A percentile compares a stretch with the other conserved stretches of the same genome.
These are phyloP conservation scores for Backusella parvicylindrica DNA, from an alignment of 192 early-diverging fungal species.

Conservation along the genomic window DNA sequence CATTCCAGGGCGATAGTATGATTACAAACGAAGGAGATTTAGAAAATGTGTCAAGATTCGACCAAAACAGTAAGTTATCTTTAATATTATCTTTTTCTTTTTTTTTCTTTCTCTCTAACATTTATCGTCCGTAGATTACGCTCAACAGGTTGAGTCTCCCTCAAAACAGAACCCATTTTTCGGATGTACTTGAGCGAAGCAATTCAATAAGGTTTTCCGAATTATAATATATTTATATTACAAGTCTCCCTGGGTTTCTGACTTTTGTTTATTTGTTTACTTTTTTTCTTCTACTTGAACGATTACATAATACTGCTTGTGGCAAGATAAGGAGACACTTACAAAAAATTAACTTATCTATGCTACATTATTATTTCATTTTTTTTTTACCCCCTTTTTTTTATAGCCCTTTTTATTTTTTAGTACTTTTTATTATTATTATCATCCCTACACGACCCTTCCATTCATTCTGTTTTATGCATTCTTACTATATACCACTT, in stretches of 20 bases:
- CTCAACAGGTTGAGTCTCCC: not conserved
- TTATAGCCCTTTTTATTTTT: not conserved
- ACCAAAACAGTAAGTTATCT: not conserved
- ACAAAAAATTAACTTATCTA: not conserved
- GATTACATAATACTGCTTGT: not conserved
- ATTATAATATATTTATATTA: not conserved
- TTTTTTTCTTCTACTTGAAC: not conserved
- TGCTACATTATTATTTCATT: not conserved
- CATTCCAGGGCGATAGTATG: not conserved
- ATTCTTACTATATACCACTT: not conserved
- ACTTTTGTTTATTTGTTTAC: not conserved
- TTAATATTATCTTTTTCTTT: not conserved
- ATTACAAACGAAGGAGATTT: not conserved
- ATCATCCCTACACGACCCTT: conserved; percentile 1
- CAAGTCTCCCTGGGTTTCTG: not conserved
- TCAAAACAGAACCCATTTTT: not conserved
- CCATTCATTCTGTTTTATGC: not conserved
- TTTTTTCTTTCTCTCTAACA: no score
- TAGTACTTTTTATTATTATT: not conserved
- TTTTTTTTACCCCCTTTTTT: not conserved
- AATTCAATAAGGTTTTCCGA: not conserved
- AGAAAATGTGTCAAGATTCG: not conserved
- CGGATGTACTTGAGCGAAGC: not conserved
- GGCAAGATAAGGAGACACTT: not conserved
- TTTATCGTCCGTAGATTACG: not conserved